Conservation (phyloP, 805 yeast genomes). For the Candida suzukii region DNA sequence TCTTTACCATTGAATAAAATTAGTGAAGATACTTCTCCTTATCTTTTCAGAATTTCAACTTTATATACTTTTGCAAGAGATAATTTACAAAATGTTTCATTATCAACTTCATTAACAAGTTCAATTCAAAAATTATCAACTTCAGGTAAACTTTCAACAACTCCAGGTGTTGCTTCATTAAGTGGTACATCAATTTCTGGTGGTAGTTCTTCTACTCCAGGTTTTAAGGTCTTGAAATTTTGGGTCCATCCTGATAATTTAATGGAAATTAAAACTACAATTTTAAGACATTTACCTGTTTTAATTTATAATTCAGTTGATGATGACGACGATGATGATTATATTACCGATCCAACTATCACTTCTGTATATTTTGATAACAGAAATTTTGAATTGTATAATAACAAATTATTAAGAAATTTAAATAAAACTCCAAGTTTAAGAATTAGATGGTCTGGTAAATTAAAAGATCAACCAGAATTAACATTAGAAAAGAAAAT, state of each 20-base stretch:
- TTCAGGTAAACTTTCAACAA: conserved; percentile 26
- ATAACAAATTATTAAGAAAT: conserved; percentile 68
- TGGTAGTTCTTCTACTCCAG: conserved; percentile 6
- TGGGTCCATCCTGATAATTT: conserved; percentile 97
- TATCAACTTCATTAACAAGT: conserved; percentile 33
- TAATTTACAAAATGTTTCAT: conserved; percentile 37
- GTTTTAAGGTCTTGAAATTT: conserved; percentile 67
- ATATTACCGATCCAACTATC: conserved; percentile 67
- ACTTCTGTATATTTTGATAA: conserved; percentile 88
- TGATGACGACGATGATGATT: conserved; percentile 41
- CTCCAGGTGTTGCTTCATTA: conserved; percentile 22
- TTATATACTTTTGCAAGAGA: conserved; percentile 78
- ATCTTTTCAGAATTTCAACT: conserved; percentile 73
- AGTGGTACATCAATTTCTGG: conserved; percentile 10
- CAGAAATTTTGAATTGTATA: conserved; percentile 74
- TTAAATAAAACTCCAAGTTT: conserved; percentile 60
- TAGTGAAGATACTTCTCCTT: conserved; percentile 89
- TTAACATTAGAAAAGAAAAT: conserved; percentile 75
- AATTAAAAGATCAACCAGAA: conserved; percentile 67
- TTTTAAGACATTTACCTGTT: conserved; percentile 88
- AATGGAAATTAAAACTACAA: conserved; percentile 96
- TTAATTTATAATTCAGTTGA: conserved; percentile 60
- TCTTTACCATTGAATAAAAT: conserved; percentile 74
- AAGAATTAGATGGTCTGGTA: conserved; percentile 89
- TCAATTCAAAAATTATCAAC: conserved; percentile 42